phyloP scores from a whole-genome alignment of 2,329 filamentous ascomycete species.

The Teratosphaeria zuluensis region DNA sequence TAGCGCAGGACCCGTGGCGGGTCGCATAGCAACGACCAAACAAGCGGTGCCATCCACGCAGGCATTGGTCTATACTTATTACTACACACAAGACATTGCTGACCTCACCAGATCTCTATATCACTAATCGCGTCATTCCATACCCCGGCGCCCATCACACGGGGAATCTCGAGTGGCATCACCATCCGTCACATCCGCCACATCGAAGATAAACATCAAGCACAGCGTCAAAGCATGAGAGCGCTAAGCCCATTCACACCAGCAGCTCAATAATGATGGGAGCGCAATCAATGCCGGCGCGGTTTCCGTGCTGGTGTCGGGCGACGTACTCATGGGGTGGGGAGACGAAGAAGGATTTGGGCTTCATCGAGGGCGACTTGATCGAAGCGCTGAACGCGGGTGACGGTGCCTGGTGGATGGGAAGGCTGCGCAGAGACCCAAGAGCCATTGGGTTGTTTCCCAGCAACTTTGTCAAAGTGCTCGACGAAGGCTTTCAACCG shows the following conservation, averaged over 20 bases:
- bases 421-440: slow-evolving; percentile 77
- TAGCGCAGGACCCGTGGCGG: neutral
- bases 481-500: slow-evolving; percentile 77
- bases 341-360: slow-evolving; percentile 79
- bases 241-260: neutral
- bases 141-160: neutral
- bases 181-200: neutral
- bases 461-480: slow-evolving; percentile 90
- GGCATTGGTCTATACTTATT: neutral
- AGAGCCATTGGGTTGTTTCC: slow-evolving; percentile 88
- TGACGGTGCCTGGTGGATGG: slow-evolving; percentile 98
- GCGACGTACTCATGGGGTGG: slow-evolving; percentile 34
- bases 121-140: neutral
- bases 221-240: neutral
- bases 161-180: neutral
- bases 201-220: neutral
- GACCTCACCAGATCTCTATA: neutral
- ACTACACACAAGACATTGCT: neutral
- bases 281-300: slow-evolving; percentile 14
- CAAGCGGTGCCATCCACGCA: neutral
- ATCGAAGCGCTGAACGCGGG: slow-evolving; percentile 98
- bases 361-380: slow-evolving; percentile 93
- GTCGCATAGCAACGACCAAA: neutral
- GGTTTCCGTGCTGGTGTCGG: slow-evolving; percentile 32
- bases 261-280: slow-evolving; percentile 1